A percentile compares a stretch with the other conserved stretches of the same genome.
Conservation (phyloP, 805 yeast species). For the Ogataea nitratoaversa region DNA sequence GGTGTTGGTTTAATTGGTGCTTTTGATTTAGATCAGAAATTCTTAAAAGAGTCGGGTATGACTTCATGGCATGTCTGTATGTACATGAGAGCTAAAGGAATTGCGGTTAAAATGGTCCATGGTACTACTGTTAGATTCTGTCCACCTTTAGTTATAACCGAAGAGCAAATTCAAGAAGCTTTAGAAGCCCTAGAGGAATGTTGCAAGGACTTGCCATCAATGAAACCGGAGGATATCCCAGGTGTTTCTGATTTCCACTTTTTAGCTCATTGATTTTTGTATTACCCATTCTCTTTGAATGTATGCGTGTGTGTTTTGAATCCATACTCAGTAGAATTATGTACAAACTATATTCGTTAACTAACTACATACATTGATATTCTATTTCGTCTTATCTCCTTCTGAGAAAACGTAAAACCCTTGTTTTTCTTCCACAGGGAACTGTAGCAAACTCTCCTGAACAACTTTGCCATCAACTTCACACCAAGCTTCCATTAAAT, state of each 20-base stretch:
- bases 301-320: no score
- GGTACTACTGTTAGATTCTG: slow-evolving; percentile 19
- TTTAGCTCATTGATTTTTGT: slow-evolving; percentile 7
- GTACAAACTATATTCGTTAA: no score
- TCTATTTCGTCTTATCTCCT: background rate
- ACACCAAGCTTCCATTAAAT: slow-evolving; percentile 61
- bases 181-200: slow-evolving; percentile 16
- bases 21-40: slow-evolving; percentile 18
- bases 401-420: slow-evolving; percentile 53
- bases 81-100: slow-evolving; percentile 25
- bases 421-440: slow-evolving; percentile 49
- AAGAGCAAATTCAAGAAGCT: slow-evolving; percentile 17
- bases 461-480: slow-evolving; percentile 52
- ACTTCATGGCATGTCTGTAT: slow-evolving; percentile 24
- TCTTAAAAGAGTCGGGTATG: slow-evolving; percentile 12
- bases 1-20: slow-evolving; percentile 25
- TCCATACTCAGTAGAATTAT: no score
- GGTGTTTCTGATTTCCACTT: slow-evolving; percentile 17
- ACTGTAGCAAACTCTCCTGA: slow-evolving; percentile 43
- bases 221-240: slow-evolving; percentile 15
- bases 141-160: slow-evolving; percentile 19
- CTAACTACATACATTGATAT: no score
- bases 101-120: slow-evolving; percentile 25
- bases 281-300: background rate
- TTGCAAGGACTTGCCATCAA: slow-evolving; percentile 11